A percentile compares a stretch with the other conserved stretches of the same genome.
These are phyloP conservation scores for Chenopodium quinoa DNA, from an alignment of 148 eudicot species.

Conservation along the genomic window DNA sequence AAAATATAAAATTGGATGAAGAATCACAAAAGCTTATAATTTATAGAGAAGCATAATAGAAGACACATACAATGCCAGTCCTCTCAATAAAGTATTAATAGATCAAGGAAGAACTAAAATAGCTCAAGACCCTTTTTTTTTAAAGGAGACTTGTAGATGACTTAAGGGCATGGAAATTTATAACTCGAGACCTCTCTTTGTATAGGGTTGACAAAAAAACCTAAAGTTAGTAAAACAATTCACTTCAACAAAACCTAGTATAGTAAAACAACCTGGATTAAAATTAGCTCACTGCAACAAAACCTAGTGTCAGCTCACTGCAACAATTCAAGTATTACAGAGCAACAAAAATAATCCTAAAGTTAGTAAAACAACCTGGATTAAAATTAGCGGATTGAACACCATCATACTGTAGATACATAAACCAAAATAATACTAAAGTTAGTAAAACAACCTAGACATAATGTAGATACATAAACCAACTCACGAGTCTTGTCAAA, in stretches of 20 bases:
- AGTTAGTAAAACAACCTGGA: too few relatives aligned
- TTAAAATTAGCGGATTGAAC: background rate
- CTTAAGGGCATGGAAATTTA: background rate
- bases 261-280: too few relatives aligned
- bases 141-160: background rate
- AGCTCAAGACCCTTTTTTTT: background rate
- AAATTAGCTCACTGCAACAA: too few relatives aligned
- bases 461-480: background rate
- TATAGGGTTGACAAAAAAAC: background rate
- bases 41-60: too few relatives aligned
- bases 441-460: too few relatives aligned
- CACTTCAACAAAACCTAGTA: too few relatives aligned
- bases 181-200: background rate
- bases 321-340: too few relatives aligned
- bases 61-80: background rate
- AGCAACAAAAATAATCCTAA: background rate
- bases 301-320: too few relatives aligned
- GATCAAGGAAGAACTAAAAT: background rate
- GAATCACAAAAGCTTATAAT: background rate
- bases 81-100: background rate
- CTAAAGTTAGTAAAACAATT: too few relatives aligned
- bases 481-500: constrained; percentile 3
- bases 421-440: background rate
- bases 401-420: background rate
- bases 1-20: background rate